Evolutionary conservation across 176 grass and related monocot genomes (phyloP).

Genomic region (Lolium perenne): DNA sequence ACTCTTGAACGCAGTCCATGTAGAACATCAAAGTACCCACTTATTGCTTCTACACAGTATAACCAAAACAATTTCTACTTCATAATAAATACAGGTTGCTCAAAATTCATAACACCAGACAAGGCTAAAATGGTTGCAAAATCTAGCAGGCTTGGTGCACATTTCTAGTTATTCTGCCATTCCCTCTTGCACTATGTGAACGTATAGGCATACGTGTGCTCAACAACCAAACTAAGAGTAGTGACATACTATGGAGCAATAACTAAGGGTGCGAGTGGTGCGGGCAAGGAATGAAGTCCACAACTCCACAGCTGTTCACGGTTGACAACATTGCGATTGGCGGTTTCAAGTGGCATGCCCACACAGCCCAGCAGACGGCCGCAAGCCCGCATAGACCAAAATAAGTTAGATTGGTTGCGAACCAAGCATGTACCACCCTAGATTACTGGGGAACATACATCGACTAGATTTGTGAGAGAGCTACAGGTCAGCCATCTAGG

Average conservation of each 20-base stretch:
- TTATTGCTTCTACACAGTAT: conserved; percentile 6
- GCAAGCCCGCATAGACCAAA: not conserved
- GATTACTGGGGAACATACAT: not conserved
- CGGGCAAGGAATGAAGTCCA: not conserved
- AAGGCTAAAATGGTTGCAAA: conserved; percentile 20
- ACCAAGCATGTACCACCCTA: not conserved
- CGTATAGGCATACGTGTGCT: not conserved
- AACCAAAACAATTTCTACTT: conserved; percentile 9
- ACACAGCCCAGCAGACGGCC: not conserved
- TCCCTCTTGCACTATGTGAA: conserved; percentile 6
- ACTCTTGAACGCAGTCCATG: not conserved
- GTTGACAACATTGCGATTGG: not conserved
- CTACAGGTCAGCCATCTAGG: not conserved
- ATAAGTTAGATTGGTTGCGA: not conserved
- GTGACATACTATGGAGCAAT: not conserved
- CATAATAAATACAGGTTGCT: not conserved
- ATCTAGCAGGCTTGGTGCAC: conserved; percentile 1
- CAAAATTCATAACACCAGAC: conserved; percentile 4
- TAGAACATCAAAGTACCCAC: conserved; percentile 16
- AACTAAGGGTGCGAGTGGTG: not conserved
- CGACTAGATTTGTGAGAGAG: not conserved
- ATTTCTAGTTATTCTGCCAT: conserved; percentile 16
- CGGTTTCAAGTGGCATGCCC: not conserved
- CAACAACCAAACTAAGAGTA: conserved; percentile 6
- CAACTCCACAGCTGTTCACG: not conserved